Conservation (phyloP, 176 grass and related monocot species). For the Zizania latifolia region DNA sequence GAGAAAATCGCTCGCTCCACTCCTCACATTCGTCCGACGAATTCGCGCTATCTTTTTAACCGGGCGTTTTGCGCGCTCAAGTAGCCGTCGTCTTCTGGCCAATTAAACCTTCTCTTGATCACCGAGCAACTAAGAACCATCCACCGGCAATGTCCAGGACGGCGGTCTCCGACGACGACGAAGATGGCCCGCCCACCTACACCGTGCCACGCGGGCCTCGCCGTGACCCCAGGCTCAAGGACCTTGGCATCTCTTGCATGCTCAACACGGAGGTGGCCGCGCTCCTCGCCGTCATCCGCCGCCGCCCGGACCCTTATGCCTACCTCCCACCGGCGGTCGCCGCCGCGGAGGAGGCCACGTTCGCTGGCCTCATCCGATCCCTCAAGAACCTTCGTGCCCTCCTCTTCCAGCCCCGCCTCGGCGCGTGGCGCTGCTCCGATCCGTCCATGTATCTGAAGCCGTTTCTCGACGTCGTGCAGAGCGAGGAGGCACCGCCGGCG, state of each 20-base stretch:
- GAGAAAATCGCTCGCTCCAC: background rate
- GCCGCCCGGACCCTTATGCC: conserved; percentile 44
- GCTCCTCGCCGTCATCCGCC: conserved; percentile 82
- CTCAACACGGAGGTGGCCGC: conserved; percentile 89
- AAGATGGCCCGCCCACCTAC: conserved; percentile 28
- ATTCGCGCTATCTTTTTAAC: background rate
- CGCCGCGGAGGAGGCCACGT: conserved; percentile 38
- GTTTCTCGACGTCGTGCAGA: conserved; percentile 82
- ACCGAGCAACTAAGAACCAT: background rate
- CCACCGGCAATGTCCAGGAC: conserved; percentile 36
- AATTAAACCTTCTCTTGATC: background rate
- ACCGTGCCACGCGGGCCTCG: conserved; percentile 8
- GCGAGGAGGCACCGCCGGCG: conserved; percentile 56
- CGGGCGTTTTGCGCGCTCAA: background rate
- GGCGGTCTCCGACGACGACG: conserved; percentile 32
- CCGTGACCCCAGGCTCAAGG: conserved; percentile 48
- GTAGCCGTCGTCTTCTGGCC: background rate
- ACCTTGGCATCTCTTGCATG: conserved; percentile 92
- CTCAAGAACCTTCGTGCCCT: conserved; percentile 67
- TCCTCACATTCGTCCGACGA: conserved; percentile 11
- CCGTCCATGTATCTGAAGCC: conserved; percentile 69
- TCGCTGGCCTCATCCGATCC: conserved; percentile 52
- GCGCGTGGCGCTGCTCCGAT: conserved; percentile 71
- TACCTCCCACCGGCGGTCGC: conserved; percentile 28
- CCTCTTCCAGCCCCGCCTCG: conserved; percentile 73